phyloP scores from a whole-genome alignment of 106 monocot genomes.

The Amphibolis antarctica region DNA sequence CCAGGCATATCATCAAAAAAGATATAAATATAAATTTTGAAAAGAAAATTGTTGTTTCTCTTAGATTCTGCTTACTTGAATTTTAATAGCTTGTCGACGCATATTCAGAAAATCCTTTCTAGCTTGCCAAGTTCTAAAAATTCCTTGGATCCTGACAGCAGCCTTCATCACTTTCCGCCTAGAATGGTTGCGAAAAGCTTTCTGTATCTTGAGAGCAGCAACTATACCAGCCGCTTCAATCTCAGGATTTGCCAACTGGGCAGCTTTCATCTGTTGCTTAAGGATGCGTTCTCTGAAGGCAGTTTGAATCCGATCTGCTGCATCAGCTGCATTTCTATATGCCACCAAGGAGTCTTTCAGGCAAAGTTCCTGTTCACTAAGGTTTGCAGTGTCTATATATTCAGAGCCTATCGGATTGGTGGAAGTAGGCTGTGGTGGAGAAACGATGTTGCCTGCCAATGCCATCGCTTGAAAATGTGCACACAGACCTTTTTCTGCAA shows the following conservation, averaged over 20 bases:
- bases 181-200: conserved; percentile 57
- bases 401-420: conserved; percentile 18
- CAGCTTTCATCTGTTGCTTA: conserved; percentile 59
- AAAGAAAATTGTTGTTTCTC: not conserved
- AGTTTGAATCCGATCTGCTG: conserved; percentile 68
- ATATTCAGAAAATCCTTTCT: conserved; percentile 56
- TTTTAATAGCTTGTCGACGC: conserved; percentile 58
- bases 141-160: conserved; percentile 70
- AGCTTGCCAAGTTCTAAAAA: conserved; percentile 72
- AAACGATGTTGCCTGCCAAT: conserved; percentile 43
- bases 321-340: conserved; percentile 89
- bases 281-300: conserved; percentile 75
- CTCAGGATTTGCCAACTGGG: conserved; percentile 46
- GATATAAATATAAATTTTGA: not conserved
- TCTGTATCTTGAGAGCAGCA: conserved; percentile 87
- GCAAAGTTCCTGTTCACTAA: conserved; percentile 72
- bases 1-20: not conserved
- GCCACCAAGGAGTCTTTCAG: conserved; percentile 89
- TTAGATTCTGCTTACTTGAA: conserved; percentile 46
- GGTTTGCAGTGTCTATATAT: conserved; percentile 18
- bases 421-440: not conserved
- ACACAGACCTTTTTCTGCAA: conserved; percentile 68
- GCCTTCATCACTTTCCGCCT: conserved; percentile 66
- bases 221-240: conserved; percentile 49
- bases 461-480: conserved; percentile 88